Base-by-base conservation (phyloP, 106 monocot species). In the Allium sativum region DNA sequence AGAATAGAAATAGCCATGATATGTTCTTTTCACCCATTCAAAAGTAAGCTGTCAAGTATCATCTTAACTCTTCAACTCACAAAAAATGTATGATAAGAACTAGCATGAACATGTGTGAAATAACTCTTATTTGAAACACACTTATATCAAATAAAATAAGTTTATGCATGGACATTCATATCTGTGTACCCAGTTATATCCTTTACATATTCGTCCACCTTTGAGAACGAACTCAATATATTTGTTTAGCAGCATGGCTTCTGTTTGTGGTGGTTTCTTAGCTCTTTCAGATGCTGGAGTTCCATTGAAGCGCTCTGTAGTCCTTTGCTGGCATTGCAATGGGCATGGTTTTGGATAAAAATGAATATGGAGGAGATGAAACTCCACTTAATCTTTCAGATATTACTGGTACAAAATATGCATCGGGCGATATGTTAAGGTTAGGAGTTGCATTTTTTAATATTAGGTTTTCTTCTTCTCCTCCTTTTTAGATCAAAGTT, bases 401-500 rank as follows among this genome's bases (percentile, higher is more conserved):
- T 68, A 95, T 95, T 52, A 95, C 71, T 82, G 95, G 95, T 42
- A 72, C 84, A 59, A 90, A 95, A 81, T 89, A 95, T 90, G 95
- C 94, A 58, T 89, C 89, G 67, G 94, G 94, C 42, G 94, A 94
- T 61, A 94, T 94, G 94, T 94, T 61, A 94, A 94, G 94, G 94
- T 94, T 52, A 20, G 6, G n/a, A n/a, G n/a, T n/a, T 17, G 14
- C 56, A 54, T 22, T 58, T 52, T 7, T 56, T 71, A 12, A 14
- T 47, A 47, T 15, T 20, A 62, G 18, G 19, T 71, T 43, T 20
- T 8, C 12, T 52, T 20, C 42, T 66, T 48, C 41, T 56, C 12
- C 10, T 68, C 58, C 47, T 64, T 3, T 8, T 12, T 1, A 18
- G n/a, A n/a, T n/a, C n/a, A n/a, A n/a, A n/a, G n/a, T n/a, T n/a